Base-by-base conservation (phyloP, 1,284 basidiomycete genomes). In the Puccinia coronata region DNA sequence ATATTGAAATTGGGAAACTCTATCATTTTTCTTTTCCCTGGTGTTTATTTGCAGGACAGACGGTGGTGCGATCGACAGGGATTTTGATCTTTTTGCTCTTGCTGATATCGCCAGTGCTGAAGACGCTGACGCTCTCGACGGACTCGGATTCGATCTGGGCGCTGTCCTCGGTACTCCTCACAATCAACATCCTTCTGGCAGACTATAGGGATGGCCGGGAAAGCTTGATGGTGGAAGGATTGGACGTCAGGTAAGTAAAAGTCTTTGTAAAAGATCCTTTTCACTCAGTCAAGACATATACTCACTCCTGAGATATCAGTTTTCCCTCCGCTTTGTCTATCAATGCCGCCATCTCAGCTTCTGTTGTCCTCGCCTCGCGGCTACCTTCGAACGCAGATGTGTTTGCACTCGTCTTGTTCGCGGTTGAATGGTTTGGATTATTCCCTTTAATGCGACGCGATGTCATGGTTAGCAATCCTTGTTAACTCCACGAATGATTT, bases 81-180 rank as follows among this genome's bases (percentile, higher is more conserved):
- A 89, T 98, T 73, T 92, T 96, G 80, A 93, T 95, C 84, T 89
- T 98, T 8, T 90, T 94, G 2, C 89, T 99, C 79, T 90, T 96
- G 87, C 92, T 95, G 6, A 89, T 98, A 61, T 92, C 95, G 0
- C 97, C 97, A 0, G 92, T 98, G 5, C 88, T 99, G 80, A 90
- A 92, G 83, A 98, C 96, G 0, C 87, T 99, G 83, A 97, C 95
- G 16, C 93, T 94, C 57, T 93, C 96, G 11, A 98, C 96, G 0
- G 98, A 96, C 25, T 93, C 92, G 18, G 97, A 99, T 86, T 95
- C 94, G 36, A 97, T 98, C 83, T 98, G 95, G 95, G 96, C 96
- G 9, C 87, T 98, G 65, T 91, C 93, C 67, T 90, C 90, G 18
- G 87, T 87, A 83, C 88, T 94, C 47, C 91, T 92, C 84, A 86